phyloP scores from a whole-genome alignment of 2,329 filamentous ascomycete genomes.

The Geosmithia putterillii region DNA sequence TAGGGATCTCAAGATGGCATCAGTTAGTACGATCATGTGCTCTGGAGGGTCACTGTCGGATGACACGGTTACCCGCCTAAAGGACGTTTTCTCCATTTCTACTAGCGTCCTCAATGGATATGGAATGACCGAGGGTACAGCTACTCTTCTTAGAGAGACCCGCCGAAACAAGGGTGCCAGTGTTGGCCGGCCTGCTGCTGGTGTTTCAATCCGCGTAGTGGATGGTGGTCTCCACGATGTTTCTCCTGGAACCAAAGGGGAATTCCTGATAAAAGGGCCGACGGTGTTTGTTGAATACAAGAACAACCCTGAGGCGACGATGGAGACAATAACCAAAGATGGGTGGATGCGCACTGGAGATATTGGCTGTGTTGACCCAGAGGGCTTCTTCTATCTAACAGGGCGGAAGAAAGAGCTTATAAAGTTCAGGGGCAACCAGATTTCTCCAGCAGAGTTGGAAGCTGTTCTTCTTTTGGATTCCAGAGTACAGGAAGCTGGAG shows the following conservation, averaged over 20 bases:
- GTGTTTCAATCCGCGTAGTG: constrained; percentile 12
- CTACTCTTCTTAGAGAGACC: constrained; percentile 9
- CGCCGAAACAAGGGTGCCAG: constrained; percentile 8
- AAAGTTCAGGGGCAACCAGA: not conserved
- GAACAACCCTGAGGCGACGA: constrained; percentile 12
- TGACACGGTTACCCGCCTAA: not conserved
- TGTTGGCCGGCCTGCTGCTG: constrained; percentile 8
- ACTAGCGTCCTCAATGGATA: constrained; percentile 10
- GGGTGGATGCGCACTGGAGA: constrained; percentile 18
- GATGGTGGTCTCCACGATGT: constrained; percentile 15
- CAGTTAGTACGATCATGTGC: not conserved
- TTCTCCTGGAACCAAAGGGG: constrained; percentile 7
- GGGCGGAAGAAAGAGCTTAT: constrained; percentile 11
- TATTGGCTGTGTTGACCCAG: constrained; percentile 11
- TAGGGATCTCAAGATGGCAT: not conserved
- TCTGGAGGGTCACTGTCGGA: not conserved
- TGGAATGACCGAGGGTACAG: constrained; percentile 11
- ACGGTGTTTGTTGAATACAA: constrained; percentile 3
- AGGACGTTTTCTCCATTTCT: not conserved
- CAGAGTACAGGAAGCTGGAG: constrained; percentile 13
- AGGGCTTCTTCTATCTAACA: constrained; percentile 16
- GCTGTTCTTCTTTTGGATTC: constrained; percentile 9
- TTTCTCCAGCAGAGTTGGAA: not conserved
- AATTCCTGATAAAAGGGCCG: not conserved
- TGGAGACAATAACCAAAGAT: constrained; percentile 9